Evolutionary conservation across 2,329 filamentous ascomycete genomes (phyloP), one percentile per base, ranked within the genome.

Genomic region (Pyricularia grisea): DNA sequence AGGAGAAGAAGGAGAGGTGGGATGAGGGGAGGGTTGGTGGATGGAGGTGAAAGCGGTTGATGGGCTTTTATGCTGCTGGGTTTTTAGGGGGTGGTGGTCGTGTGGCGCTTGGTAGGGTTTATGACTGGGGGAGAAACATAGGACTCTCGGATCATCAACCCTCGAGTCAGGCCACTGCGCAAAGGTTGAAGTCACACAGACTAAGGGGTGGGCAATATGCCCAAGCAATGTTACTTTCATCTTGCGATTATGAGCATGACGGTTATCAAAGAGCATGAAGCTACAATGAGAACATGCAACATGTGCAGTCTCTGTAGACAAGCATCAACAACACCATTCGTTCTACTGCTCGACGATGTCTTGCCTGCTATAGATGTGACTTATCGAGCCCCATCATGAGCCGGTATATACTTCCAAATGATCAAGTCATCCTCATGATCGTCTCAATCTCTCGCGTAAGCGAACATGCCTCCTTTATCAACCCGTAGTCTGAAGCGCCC

Each of bases 11-110:
- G 79, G 91, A 93, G 75, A 86, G 95, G 74, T 98, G 95, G 95
- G 95, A 98, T 77, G 94, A 98, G 79, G 93, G 94, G 28, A 85
- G 94, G 73, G 94, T 98, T 42, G 94, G 94, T 12, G 95, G 95
- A 0, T 98, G 95, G 95, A 87, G 94, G 75, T 94, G 82, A 68
- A 23, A n/a, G 55, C 2, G 11, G n/a, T 61, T 61, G 27, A 6
- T 36, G 33, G 11, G 7, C 7, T 61, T 61, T 23, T n/a, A n/a
- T 33, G 63, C 14, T n/a, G 63, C n/a, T 65, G 12, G 27, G 12
- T 11, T 20, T 36, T 4, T 10, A 9, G 65, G 3, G 28, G 65
- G 3, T 6, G 31, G n/a, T 33, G 12, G 11, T 66, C 31, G 7
- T 66, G 28, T n/a, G n/a, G 9, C 36, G 4, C n/a, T 12, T 31